Evolutionary conservation across 2,329 filamentous ascomycete genomes (phyloP), one percentile per base, ranked within the genome.

Genomic region (Chaetomium sp.): DNA sequence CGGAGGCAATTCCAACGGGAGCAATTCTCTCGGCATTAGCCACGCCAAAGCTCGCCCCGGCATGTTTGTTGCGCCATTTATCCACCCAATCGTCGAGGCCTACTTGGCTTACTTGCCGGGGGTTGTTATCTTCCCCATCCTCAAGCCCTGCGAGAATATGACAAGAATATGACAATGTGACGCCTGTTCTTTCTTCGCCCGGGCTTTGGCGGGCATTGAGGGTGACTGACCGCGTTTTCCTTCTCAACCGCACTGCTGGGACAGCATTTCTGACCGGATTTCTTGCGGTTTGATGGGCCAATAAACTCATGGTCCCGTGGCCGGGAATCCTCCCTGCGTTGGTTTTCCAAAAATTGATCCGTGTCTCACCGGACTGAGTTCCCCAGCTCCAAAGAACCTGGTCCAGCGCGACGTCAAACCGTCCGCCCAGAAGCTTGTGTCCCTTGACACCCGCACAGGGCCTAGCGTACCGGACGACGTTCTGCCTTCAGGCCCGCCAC

Each of bases 21-120:
- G 27, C 9, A 31, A 33, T 49, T 21, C 21, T 35, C n/a, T 33
- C 57, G 57, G 35, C 55, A 38, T 27, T 9, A 35, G 57, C 31
- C 57, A 31, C 50, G 57, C 55, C 62, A 67, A 63, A 65, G 66
- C 62, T 31, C 62, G 60, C 47, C 29, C 56, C 60, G 64, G 60
- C 53, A 62, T 64, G 62, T 31, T 31, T 58, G 54, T 62, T 55
- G 12, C 10, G 50, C 42, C 16, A 69, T 71, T 71, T 71, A 71
- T 45, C 70, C 70, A 47, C 50, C 68, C 70, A 69, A 70, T 68
- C 64, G 58, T 51, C 38, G 35, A 27, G 60, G 21, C 27, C 38
- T 35, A 27, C 38, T 29, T 62, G 31, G 38, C 13, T 51, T 21
- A 55, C 63, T 63, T 64, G 51, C 59, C 57, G 50, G 54, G 3